These are phyloP conservation scores for Tephrocybe sp. DNA, from an alignment of 768 basidiomycete genomes.

Conservation along the genomic window DNA sequence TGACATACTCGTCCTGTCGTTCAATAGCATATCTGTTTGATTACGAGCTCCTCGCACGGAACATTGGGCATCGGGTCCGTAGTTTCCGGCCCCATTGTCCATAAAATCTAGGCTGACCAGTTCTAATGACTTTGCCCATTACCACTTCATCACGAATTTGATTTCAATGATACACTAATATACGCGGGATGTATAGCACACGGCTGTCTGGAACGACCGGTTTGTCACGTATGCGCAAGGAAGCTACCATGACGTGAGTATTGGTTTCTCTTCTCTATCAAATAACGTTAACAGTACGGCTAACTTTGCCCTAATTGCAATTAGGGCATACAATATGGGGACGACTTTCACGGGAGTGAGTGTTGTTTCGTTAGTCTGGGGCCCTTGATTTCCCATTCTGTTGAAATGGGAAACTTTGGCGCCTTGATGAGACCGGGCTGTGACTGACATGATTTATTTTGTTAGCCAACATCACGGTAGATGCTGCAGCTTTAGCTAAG, in stretches of 20 bases:
- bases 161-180: background rate
- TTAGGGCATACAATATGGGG: conserved; percentile 18
- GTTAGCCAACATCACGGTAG: conserved; percentile 50
- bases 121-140: background rate
- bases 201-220: conserved; percentile 67
- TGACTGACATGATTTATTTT: background rate
- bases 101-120: background rate
- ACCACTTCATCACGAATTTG: background rate
- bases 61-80: conserved; percentile 39
- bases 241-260: conserved; percentile 27
- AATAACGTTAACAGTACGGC: conserved; percentile 4
- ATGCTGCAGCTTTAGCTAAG: conserved; percentile 53
- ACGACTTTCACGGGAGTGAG: conserved; percentile 23
- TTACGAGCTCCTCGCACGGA: conserved; percentile 40
- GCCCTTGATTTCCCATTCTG: background rate
- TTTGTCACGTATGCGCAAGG: conserved; percentile 35
- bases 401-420: background rate
- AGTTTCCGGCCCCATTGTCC: conserved; percentile 2
- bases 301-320: background rate
- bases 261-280: background rate
- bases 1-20: background rate
- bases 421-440: background rate
- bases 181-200: conserved; percentile 45
- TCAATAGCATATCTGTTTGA: conserved; percentile 36
- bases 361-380: background rate